phyloP scores from a whole-genome alignment of 176 grass and related monocot species.

The Leersia perrieri region DNA sequence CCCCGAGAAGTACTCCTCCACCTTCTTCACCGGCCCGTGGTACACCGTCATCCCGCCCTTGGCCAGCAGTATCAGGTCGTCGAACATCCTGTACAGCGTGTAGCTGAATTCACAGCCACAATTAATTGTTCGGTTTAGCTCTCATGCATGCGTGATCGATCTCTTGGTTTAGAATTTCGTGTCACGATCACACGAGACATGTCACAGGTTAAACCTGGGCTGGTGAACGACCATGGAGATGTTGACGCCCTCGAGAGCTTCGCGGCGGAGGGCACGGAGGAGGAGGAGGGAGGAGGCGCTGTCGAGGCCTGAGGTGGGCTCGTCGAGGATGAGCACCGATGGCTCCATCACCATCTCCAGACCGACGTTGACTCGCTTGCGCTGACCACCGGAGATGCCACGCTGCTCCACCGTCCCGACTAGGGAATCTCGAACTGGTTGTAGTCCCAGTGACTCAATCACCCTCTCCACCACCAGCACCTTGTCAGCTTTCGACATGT shows the following conservation, averaged over 20 bases:
- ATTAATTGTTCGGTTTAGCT: background rate
- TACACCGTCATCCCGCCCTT: slow-evolving; percentile 90
- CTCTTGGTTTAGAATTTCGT: background rate
- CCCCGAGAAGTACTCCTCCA: slow-evolving; percentile 84
- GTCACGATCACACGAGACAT: too few relatives aligned
- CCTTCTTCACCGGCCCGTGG: slow-evolving; percentile 80
- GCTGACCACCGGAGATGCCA: slow-evolving; percentile 93
- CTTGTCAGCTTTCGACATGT: slow-evolving; percentile 92
- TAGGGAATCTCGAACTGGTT: slow-evolving; percentile 75
- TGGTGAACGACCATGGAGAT: slow-evolving; percentile 99
- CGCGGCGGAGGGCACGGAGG: slow-evolving; percentile 80
- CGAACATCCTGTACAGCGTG: slow-evolving; percentile 80
- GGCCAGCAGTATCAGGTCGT: slow-evolving; percentile 83
- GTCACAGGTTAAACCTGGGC: slow-evolving; percentile 95
- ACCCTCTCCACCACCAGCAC: slow-evolving; percentile 95
- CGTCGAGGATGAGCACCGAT: slow-evolving; percentile 84
- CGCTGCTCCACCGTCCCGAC: slow-evolving; percentile 88
- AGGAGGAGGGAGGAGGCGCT: slow-evolving; percentile 90
- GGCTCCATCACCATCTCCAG: slow-evolving; percentile 99
- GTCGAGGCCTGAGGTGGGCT: slow-evolving; percentile 92
- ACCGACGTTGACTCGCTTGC: slow-evolving; percentile 91
- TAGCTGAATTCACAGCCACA: slow-evolving; percentile 51
- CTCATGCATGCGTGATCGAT: too few relatives aligned
- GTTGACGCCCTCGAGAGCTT: slow-evolving; percentile 93
- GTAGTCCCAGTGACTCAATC: slow-evolving; percentile 86